Base-by-base conservation (phyloP, 768 basidiomycete genomes). In the Kwoniella bestiolae region DNA sequence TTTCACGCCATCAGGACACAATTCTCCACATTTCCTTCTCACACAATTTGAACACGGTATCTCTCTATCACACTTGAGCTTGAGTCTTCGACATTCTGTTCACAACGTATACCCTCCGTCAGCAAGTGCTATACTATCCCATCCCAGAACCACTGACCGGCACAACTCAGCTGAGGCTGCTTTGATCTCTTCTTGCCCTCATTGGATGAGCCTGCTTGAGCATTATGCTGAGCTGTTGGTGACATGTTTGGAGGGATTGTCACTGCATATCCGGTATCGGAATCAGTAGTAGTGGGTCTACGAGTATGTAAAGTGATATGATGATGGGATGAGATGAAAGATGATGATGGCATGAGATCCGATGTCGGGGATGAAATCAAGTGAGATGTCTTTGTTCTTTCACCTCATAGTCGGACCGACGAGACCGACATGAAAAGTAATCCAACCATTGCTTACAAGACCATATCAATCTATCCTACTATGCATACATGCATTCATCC, bases 1-100 rank as follows among this genome's bases (percentile, higher is more conserved):
- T 45, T 61, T 61, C 8, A 50, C 44, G 11, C 70, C 65, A 29
- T 72, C 38, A 4, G 67, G 70, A 61, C 70, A 72, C 29, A 72
- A 21, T 12, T 65, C 60, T 28, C 28, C 11, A 32, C 70, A 72
- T 18, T 63, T 56, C 25, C 70, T 64, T 28, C 60, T 56, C 25
- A 68, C 26, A 45, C 70, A 72, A 45, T 65, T 69, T 1, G 53
- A 56, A 41, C 70, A 72, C 16, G 70, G 70, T 3, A 66, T 63
- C 38, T 68, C 50, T 14, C 70, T 59, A 63, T 71, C 64, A 34
- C 70, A 71, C 28, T 65, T 64, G 12, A 71, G 52, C 35, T 71
- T 71, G 35, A 71, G 56, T 23, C 70, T 49, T 7, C 70, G 63
- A 28, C 70, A 71, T 65, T 71, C 70, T 71, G 14, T 21, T 29